Evolutionary conservation across 306 rosid genomes (phyloP).

Genomic region (Chamaecrista fasciculata): DNA sequence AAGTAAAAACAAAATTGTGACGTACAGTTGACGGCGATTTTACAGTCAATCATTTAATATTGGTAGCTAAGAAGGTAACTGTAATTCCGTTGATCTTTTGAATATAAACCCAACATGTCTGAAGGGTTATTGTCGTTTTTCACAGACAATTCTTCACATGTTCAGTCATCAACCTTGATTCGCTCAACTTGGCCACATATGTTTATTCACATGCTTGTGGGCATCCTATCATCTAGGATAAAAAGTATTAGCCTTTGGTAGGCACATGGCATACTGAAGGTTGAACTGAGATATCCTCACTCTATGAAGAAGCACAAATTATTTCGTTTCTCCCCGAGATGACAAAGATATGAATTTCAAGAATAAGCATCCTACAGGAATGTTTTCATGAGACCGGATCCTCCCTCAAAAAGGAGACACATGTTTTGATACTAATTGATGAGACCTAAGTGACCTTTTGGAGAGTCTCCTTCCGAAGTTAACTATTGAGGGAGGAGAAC

Average conservation of each 20-base stretch:
- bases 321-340: background rate
- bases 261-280: background rate
- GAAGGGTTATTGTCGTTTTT: background rate
- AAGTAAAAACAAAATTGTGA: background rate
- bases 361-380: background rate
- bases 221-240: slow-evolving; percentile 2
- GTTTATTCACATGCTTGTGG: slow-evolving; percentile 3
- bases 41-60: background rate
- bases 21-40: background rate
- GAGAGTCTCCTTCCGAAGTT: too few relatives aligned
- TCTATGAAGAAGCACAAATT: background rate
- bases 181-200: background rate
- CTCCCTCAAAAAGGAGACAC: too few relatives aligned
- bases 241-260: background rate
- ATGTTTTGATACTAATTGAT: too few relatives aligned
- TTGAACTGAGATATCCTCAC: background rate
- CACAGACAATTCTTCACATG: background rate
- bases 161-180: background rate
- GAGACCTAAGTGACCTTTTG: too few relatives aligned
- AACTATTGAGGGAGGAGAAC: too few relatives aligned
- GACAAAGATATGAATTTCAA: background rate
- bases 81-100: background rate
- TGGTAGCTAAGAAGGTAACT: background rate
- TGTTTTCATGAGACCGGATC: too few relatives aligned
- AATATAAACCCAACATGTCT: background rate